phyloP scores from a whole-genome alignment of 352 stramenopile genomes.

The Globisporangium parvum region DNA sequence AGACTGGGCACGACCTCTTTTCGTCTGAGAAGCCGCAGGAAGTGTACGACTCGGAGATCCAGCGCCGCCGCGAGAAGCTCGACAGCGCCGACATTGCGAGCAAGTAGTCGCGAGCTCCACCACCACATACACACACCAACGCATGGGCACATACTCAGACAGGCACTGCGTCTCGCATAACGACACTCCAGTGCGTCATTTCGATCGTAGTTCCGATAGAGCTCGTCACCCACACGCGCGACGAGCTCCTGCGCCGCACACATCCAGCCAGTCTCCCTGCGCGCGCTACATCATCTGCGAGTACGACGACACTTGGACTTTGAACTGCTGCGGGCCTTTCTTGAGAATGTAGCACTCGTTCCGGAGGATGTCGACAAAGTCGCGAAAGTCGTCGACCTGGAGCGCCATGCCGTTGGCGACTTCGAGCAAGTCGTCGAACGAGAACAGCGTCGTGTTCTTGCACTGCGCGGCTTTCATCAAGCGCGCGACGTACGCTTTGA shows the following conservation, averaged over 20 bases:
- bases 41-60: constrained; percentile 62
- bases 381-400: constrained; percentile 72
- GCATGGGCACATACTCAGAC: no score
- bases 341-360: constrained; percentile 85
- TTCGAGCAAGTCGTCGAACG: constrained; percentile 68
- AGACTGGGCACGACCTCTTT: constrained; percentile 79
- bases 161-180: background rate
- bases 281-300: constrained; percentile 12
- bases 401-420: constrained; percentile 68
- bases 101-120: constrained; percentile 5
- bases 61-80: constrained; percentile 65
- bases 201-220: no score
- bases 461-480: constrained; percentile 61
- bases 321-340: constrained; percentile 72
- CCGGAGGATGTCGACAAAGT: constrained; percentile 84
- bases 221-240: no score
- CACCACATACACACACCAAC: background rate
- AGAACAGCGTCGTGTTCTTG: constrained; percentile 62
- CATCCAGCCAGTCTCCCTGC: no score
- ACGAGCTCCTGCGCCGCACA: no score
- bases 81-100: constrained; percentile 24
- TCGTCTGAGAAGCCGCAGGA: constrained; percentile 80
- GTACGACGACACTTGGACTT: constrained; percentile 64
- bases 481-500: constrained; percentile 79
- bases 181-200: background rate